Evolutionary conservation across 371 early-diverging fungal genomes (phyloP), one percentile per base, ranked within the genome.

Genomic region (Apophysomyces ossiformis): DNA sequence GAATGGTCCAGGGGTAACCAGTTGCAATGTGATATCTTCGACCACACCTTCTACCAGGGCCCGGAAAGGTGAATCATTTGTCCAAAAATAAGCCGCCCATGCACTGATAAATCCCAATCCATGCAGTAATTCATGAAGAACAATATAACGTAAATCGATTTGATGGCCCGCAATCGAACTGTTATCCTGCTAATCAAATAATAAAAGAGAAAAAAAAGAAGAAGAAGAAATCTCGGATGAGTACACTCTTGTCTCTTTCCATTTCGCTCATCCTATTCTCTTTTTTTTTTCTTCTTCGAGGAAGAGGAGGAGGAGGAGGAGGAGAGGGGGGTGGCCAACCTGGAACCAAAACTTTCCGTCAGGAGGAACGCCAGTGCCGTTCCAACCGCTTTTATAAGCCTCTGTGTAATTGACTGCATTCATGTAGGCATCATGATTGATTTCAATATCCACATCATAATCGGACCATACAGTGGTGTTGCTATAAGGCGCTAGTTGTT

Each of bases 81-180:
- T 69, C 63, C 65, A 77, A 63, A 83, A 83, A 59, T 83, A 83
- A n/a, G 77, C 74, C 21, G 78, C 83, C 83, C 83, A 83, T 32
- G 79, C 67, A 44, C 81, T 81, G 2, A 80, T 38, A 26, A 83
- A 75, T 0, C 83, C 83, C 8, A 79, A 39, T 1, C 83, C 83
- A 58, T 82, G 83, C 2, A 82, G 11, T 45, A 82, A 57, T 63
- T 82, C 78, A 57, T 82, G 83, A 7, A 82, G 56, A 8, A 82
- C 69, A 15, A 82, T 64, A 50, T 78, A 76, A 6, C 76, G 67
- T 38, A 82, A 61, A 37, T 82, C 83, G 7, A 82, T 65, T 59
- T 82, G 83, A 21, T 77, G 60, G 0, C 68, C 16, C 12, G 64
- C 38, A 32, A 81, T 81, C 8, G 67, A 7, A 0, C 70, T 61